Evolutionary conservation across 257 asterid species (phyloP).

Genomic region (Rhazya stricta): DNA sequence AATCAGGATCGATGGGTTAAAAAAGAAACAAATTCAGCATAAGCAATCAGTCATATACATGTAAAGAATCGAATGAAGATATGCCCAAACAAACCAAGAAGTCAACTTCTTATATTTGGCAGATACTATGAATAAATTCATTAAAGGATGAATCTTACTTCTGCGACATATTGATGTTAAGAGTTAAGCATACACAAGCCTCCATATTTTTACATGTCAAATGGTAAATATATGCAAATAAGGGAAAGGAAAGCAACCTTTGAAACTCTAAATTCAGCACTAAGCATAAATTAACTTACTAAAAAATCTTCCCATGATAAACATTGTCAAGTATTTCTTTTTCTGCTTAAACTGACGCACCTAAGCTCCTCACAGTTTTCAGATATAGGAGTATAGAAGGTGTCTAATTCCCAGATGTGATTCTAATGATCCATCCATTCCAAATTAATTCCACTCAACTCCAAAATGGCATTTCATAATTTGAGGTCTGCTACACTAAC

Average conservation of each 20-base stretch:
- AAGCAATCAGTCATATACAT: neutral
- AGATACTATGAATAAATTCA: neutral
- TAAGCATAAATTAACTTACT: neutral
- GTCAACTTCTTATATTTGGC: neutral
- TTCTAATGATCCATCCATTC: neutral
- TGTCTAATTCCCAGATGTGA: neutral
- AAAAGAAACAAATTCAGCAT: neutral
- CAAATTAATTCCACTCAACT: neutral
- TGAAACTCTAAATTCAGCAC: neutral
- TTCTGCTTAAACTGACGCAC: neutral
- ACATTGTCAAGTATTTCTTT: neutral
- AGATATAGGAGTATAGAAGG: neutral
- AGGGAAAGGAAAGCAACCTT: too few species aligned
- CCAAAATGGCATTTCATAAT: neutral
- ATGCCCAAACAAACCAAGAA: too few species aligned
- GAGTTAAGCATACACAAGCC: neutral
- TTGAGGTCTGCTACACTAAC: neutral
- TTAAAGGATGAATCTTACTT: neutral
- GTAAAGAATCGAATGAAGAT: neutral
- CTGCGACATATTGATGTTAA: neutral
- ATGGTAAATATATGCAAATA: too few species aligned
- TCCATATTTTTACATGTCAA: neutral
- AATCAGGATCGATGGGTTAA: conserved; percentile 13
- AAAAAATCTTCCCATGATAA: neutral
- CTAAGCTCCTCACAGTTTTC: neutral